phyloP scores from a whole-genome alignment of 2,329 filamentous ascomycete species.

The Fulvia fulva region DNA sequence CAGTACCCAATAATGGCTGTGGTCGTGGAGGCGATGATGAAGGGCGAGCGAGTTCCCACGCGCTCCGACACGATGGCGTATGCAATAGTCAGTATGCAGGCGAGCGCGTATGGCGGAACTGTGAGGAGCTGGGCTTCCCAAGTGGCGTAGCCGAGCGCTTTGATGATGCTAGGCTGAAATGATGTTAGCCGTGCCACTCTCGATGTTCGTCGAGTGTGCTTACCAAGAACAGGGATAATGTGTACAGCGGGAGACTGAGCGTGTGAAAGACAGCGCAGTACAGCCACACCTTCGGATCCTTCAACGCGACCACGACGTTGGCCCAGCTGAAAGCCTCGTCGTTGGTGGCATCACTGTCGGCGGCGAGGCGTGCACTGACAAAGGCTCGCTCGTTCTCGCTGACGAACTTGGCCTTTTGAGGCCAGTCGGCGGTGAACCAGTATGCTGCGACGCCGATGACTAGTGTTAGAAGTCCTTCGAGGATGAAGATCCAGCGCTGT shows the following conservation, averaged over 20 bases:
- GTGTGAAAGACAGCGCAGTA: constrained; percentile 70
- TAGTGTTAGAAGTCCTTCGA: constrained; percentile 46
- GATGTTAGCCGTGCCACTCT: not conserved
- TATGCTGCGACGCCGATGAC: constrained; percentile 52
- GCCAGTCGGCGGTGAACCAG: constrained; percentile 52
- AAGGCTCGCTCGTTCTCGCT: constrained; percentile 56
- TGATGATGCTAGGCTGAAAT: constrained; percentile 57
- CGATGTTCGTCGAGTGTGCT: constrained; percentile 32
- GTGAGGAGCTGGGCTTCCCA: constrained; percentile 38
- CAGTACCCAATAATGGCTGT: constrained; percentile 38
- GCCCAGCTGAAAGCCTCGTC: constrained; percentile 66
- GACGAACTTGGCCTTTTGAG: constrained; percentile 52
- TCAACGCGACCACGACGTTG: constrained; percentile 60
- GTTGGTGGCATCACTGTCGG: constrained; percentile 66
- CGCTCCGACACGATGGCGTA: constrained; percentile 60
- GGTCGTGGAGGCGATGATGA: constrained; percentile 53
- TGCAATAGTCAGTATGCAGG: constrained; percentile 54
- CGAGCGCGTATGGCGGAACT: constrained; percentile 36
- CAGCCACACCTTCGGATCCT: constrained; percentile 67
- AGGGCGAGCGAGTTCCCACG: constrained; percentile 55
- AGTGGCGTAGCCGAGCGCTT: constrained; percentile 47
- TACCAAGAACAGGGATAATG: constrained; percentile 45
- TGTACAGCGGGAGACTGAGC: constrained; percentile 58
- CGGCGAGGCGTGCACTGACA: constrained; percentile 60
- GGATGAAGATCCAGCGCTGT: constrained; percentile 67